phyloP scores from a whole-genome alignment of 2,329 filamentous ascomycete genomes.

The Scytalidium lignicola region DNA sequence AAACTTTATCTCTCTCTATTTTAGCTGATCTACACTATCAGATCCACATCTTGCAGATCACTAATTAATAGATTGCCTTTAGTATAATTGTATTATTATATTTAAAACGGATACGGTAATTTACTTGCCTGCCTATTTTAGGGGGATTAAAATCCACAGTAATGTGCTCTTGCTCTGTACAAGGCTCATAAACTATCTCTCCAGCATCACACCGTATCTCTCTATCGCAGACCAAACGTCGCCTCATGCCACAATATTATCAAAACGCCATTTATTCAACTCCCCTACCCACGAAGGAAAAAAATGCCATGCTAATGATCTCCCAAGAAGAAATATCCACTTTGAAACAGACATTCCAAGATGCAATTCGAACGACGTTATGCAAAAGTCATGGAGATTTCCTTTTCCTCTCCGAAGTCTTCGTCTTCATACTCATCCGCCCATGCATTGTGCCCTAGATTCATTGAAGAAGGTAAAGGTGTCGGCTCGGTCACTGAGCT shows the following conservation, averaged over 20 bases:
- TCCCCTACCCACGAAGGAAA: too few species aligned
- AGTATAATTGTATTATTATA: too few species aligned
- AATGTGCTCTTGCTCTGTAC: too few species aligned
- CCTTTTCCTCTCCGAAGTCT: conserved; percentile 66
- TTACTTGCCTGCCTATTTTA: too few species aligned
- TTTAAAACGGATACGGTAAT: too few species aligned
- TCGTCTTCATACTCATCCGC: conserved; percentile 59
- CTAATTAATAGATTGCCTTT: too few species aligned
- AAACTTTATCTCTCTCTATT: too few species aligned
- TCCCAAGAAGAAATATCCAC: not conserved
- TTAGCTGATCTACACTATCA: too few species aligned
- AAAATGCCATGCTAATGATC: too few species aligned
- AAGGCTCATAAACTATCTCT: too few species aligned
- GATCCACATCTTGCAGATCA: too few species aligned
- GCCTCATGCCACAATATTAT: not conserved
- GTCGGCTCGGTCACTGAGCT: conserved; percentile 45
- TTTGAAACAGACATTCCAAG: not conserved
- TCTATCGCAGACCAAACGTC: not conserved
- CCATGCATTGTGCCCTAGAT: conserved; percentile 57
- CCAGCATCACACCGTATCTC: not conserved
- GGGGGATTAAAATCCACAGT: too few species aligned
- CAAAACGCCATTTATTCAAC: not conserved
- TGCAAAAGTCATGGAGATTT: conserved; percentile 77
- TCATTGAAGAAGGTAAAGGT: conserved; percentile 32
- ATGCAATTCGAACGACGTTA: conserved; percentile 5